Conservation (phyloP, 805 yeast species). For the Lachancea lanzarotensis region DNA sequence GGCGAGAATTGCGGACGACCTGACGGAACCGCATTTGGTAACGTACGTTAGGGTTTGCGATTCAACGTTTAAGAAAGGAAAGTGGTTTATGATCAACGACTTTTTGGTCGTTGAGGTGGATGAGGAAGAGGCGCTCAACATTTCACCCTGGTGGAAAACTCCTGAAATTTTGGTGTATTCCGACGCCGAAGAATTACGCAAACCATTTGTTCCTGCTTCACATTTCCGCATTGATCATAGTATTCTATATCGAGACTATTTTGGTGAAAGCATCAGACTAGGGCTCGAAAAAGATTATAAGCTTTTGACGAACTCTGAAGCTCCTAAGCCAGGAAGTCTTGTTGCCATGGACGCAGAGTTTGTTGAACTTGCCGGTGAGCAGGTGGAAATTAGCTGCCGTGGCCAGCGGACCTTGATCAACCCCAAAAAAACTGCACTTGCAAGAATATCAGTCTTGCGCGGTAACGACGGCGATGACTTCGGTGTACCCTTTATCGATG, state of each 20-base stretch:
- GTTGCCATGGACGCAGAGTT: constrained; percentile 97
- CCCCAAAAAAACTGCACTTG: constrained; percentile 73
- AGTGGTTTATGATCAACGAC: constrained; percentile 87
- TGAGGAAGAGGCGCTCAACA: constrained; percentile 70
- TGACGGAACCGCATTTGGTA: constrained; percentile 51
- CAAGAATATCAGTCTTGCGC: constrained; percentile 81
- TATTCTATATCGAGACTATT: constrained; percentile 67
- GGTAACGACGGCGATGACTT: constrained; percentile 58
- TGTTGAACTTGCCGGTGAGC: constrained; percentile 73
- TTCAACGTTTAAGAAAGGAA: constrained; percentile 21
- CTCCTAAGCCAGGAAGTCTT: constrained; percentile 66
- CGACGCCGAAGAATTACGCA: constrained; percentile 37
- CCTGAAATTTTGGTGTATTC: constrained; percentile 70
- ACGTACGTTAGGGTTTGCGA: constrained; percentile 47
- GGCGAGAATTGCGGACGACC: constrained; percentile 55
- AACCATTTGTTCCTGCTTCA: constrained; percentile 40
- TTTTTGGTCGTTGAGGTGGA: constrained; percentile 74
- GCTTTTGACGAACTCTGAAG: constrained; percentile 58
- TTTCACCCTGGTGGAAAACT: constrained; percentile 72
- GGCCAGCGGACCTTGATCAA: constrained; percentile 64
- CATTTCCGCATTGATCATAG: constrained; percentile 54
- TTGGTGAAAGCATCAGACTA: constrained; percentile 60
- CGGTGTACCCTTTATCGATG: constrained; percentile 86
- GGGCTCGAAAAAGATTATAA: constrained; percentile 56
- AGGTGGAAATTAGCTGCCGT: constrained; percentile 65